Percentiles rank a stretch among this genome's conserved stretches.
Evolutionary conservation across 306 rosid species (phyloP).

Genomic region (Prunus salicina): DNA sequence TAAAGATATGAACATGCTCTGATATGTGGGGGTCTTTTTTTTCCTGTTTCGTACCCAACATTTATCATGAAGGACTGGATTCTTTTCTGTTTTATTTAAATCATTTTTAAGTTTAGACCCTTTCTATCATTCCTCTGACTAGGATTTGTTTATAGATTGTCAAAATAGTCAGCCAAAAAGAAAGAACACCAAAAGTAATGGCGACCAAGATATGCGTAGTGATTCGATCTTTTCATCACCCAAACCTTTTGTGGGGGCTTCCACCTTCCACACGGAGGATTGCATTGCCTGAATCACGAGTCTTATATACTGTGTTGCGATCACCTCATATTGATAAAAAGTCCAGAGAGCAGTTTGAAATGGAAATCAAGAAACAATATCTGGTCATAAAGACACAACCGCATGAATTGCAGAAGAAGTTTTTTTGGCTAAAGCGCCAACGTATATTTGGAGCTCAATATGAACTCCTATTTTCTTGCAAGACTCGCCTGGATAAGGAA

Average conservation of each 20-base stretch:
- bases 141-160: background rate
- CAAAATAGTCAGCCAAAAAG: background rate
- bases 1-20: no score
- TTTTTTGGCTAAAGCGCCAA: background rate
- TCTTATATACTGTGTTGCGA: background rate
- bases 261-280: background rate
- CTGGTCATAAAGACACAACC: background rate
- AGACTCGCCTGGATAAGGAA: background rate
- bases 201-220: background rate
- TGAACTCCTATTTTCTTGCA: background rate
- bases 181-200: background rate
- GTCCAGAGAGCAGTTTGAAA: slow-evolving; percentile 2
- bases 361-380: background rate
- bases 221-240: background rate
- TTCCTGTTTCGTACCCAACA: no score
- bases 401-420: background rate
- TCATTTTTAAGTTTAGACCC: no score
- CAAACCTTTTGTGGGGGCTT: background rate
- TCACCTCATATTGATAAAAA: background rate
- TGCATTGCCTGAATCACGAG: background rate
- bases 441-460: background rate
- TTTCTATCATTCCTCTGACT: background rate
- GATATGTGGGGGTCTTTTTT: no score
- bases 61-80: no score
- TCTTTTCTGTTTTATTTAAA: no score